Evolutionary conservation across 345 rosid genomes (phyloP), one percentile per base, ranked within the genome.

Genomic region (Nasturtium officinale): DNA sequence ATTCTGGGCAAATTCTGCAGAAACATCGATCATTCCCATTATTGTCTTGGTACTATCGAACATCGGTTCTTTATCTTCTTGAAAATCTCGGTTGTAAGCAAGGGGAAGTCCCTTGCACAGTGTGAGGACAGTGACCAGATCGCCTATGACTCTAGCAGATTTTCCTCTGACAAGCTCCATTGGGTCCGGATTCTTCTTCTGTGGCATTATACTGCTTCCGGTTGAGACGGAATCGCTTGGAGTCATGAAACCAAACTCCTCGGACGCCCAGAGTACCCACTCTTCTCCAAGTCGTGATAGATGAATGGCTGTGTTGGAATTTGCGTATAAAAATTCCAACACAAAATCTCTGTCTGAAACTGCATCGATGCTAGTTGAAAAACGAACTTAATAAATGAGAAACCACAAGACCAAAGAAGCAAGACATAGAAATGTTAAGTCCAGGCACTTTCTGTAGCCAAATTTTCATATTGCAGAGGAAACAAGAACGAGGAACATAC

Each of bases 131-230:
- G 98, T 88, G 63, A 90, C 90, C 43, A 91, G 79, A 80, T 86
- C 89, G 17, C 96, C 98, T 12, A 95, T 82, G 58, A 86, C 90
- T 77, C 96, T 77, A 21, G 93, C 96, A 76, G 98, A 90, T 81
- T 95, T 95, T 29, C 98, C 98, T 47, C 96, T 85, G 52, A 91
- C 96, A 73, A 95, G 99, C 72, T 91, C 99, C 98, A 91, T 91
- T 16, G 97, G 99, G 78, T 95, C 98, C 45, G 98, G 98, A 80
- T 91, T 95, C 81, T 95, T 91, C 91, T 95, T 95, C 79, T 91
- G 99, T 59, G 99, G 98, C 99, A 95, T 95, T 80, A 95, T 95
- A 78, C 98, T 95, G 54, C 99, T 91, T 75, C 99, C 97, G 2
- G 98, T 88, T 33, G 98, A 95, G 61, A 91, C 96, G 5, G 92